These are phyloP conservation scores for Trichoderma atroviride DNA, from an alignment of 2,329 filamentous ascomycete genomes.

Conservation along the genomic window DNA sequence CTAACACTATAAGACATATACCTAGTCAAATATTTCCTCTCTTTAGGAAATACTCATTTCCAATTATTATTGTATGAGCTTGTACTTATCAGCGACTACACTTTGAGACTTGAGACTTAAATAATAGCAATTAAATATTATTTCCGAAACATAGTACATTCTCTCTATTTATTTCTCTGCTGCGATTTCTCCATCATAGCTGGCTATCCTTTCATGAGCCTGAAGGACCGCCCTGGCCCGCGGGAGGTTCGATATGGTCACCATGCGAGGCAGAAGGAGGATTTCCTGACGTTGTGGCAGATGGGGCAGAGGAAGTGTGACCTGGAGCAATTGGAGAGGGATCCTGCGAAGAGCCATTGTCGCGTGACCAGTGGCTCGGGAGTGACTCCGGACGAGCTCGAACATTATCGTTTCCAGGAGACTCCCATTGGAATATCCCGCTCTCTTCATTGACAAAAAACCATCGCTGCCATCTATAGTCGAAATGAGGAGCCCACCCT, in stretches of 20 bases:
- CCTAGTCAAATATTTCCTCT: too few species aligned
- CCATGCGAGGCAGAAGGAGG: background rate
- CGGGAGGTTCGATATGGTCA: conserved; percentile 13
- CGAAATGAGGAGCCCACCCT: too few species aligned
- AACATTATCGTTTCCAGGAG: conserved; percentile 28
- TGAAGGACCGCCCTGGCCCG: background rate
- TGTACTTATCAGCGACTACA: too few species aligned
- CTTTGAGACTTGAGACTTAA: too few species aligned
- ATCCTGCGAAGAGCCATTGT: conserved; percentile 18
- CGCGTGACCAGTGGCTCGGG: conserved; percentile 34
- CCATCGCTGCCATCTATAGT: too few species aligned
- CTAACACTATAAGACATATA: too few species aligned
- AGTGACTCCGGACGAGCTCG: conserved; percentile 22
- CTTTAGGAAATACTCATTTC: too few species aligned
- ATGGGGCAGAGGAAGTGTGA: background rate
- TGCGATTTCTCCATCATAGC: background rate
- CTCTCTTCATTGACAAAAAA: too few species aligned
- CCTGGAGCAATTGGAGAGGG: conserved; percentile 8
- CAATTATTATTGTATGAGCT: too few species aligned
- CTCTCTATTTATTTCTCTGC: conserved; percentile 34
- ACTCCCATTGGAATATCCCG: background rate
- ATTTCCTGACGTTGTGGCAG: background rate
- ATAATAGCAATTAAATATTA: too few species aligned
- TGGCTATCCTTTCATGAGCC: background rate
- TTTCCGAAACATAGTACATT: conserved; percentile 30